Evolutionary conservation across 768 basidiomycete genomes (phyloP), one percentile per base, ranked within the genome.

Genomic region (Arthromyces matolae): DNA sequence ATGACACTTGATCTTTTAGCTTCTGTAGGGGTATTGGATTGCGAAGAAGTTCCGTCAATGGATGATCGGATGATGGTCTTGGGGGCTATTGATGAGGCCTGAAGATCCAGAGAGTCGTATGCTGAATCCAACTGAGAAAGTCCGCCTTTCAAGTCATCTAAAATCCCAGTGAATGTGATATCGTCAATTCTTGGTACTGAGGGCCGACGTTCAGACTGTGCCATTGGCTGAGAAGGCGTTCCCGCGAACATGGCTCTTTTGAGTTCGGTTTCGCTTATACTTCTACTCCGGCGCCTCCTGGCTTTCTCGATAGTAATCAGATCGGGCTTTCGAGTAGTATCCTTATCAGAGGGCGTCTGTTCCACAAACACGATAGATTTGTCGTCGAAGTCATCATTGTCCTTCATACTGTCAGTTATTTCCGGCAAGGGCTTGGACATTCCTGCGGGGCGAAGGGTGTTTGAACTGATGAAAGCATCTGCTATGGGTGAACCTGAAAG

Each of bases 71-170:
- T 60, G 10, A 63, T 62, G 51, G 61, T 51, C 49, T 75, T 75
- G 51, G 78, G 76, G 31, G 72, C 65, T 44, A 84, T 76, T 4
- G 76, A 78, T 8, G 80, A 79, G 6, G 85, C 83, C 51, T 68
- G 73, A 36, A 90, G 76, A 61, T 83, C 83, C 47, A 90, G 69
- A 19, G 72, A 63, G 37, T 77, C 62, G 32, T 66, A 65, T 28
- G 74, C 69, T 38, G 82, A 75, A 53, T 84, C 86, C 51, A 89
- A 67, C 50, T 83, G 78, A 52, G 77, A 78, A 47, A 89, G 71
- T 64, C 84, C 79, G 47, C 84, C 86, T 65, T 80, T 77, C 66
- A 92, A 84, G 50, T 89, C 83, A 54, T 76, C 78, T 40, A 90
- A 68, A 52, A 90, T 77, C 32, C 82, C 84, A 59, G 71, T 73